phyloP scores from a whole-genome alignment of 441 rosid species.

The Croton setiger region DNA sequence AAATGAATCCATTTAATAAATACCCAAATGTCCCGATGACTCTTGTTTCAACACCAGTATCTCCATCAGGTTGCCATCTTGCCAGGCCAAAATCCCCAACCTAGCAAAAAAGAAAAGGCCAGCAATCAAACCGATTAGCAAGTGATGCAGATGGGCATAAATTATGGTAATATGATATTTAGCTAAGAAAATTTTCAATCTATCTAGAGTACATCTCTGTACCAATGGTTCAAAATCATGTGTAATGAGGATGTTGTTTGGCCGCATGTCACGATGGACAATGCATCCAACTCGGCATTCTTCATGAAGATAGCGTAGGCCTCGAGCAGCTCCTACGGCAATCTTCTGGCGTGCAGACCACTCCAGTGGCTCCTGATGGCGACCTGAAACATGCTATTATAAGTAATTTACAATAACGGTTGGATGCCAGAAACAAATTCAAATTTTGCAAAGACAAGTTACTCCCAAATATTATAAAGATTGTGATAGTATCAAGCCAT shows the following conservation, averaged over 20 bases:
- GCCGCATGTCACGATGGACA: slow-evolving; percentile 98
- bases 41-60: slow-evolving; percentile 88
- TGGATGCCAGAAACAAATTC: background rate
- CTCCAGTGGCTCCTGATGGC: slow-evolving; percentile 52
- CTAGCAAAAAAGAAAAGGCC: slow-evolving; percentile 31
- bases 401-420: background rate
- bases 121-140: background rate
- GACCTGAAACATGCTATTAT: slow-evolving; percentile 43
- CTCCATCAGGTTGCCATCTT: slow-evolving; percentile 99
- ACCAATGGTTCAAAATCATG: slow-evolving; percentile 99
- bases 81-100: slow-evolving; percentile 99
- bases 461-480: background rate
- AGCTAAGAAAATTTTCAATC: background rate
- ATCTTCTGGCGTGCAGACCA: slow-evolving; percentile 97
- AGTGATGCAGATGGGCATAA: no score
- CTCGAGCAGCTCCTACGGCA: slow-evolving; percentile 98
- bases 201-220: slow-evolving; percentile 16
- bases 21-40: slow-evolving; percentile 99
- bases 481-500: background rate
- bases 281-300: slow-evolving; percentile 99
- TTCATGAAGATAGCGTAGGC: slow-evolving; percentile 97
- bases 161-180: background rate
- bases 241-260: slow-evolving; percentile 95
- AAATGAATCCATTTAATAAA: slow-evolving; percentile 18
- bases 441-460: background rate